Evolutionary conservation across 2,329 filamentous ascomycete species (phyloP), one percentile per base, ranked within the genome.

Genomic region (Thyridium curvatum): DNA sequence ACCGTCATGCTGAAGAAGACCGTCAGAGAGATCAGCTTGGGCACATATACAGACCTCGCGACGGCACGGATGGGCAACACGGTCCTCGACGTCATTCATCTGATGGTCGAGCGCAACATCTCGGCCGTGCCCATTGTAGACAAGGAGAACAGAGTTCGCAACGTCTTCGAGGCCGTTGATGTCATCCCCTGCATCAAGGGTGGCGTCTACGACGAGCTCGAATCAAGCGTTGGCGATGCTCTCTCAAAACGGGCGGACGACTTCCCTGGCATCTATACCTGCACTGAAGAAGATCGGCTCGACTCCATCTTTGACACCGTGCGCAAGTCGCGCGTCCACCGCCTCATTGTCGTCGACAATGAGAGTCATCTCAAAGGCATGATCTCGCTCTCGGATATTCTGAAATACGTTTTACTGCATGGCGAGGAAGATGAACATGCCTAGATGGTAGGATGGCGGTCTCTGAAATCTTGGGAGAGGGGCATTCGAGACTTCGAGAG

Each of bases 291-390:
- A 45, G 93, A 98, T 62, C 82, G 90, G 40, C 75, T 98, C 36
- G 91, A 94, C 58, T 91, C 90, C 10, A 93, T 98, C 50, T 97
- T 97, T 59, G 90, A 96, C 60, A 97, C 93, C 1, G 86, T 98
- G 50, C 86, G 91, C 49, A 94, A 91, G 65, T 95, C 90, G 34
- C 78, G 94, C 44, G 91, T 98, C 18, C 93, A 98, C 64, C 79
- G 93, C 46, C 72, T 98, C 47, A 83, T 97, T 41, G 84, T 98
- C 35, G 86, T 98, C 41, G 90, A 98, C 60, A 89, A 96, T 48
- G 77, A 90, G 38, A 87, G 82, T 57, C 81, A 82, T 50, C 77
- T 98, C 40, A 86, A 84, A 59, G 93, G 93, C 34, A 79, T 98
- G 40, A 81, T 98, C 43, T 96, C 90, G 7, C 71, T 98, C 39